Evolutionary conservation across 768 basidiomycete genomes (phyloP), one percentile per base, ranked within the genome.

Genomic region (Mycena pura): DNA sequence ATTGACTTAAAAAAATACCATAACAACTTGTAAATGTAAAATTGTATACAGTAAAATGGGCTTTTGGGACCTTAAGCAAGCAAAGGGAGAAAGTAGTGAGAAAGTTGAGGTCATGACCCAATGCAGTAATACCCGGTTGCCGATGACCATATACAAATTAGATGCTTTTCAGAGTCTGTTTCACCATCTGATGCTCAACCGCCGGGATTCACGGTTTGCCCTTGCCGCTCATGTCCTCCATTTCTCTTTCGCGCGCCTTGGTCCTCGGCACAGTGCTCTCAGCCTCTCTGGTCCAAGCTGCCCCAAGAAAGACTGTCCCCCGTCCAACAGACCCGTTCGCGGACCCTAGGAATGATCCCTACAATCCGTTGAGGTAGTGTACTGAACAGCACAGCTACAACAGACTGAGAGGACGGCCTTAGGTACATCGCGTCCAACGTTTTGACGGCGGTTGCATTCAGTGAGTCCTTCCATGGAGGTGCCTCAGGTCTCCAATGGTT

Each of bases 381-480:
- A n/a, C n/a, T n/a, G n/a, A n/a, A n/a, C n/a, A n/a, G n/a, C n/a
- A n/a, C n/a, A n/a, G n/a, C n/a, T n/a, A n/a, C n/a, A n/a, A n/a
- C n/a, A n/a, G n/a, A n/a, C n/a, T n/a, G n/a, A n/a, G n/a, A n/a
- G n/a, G n/a, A n/a, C n/a, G n/a, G n/a, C n/a, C n/a, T n/a, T n/a
- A n/a, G n/a, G n/a, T 88, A 86, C 66, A 88, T 88, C 48, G 75
- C 83, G 5, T 83, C 79, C 34, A 83, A 88, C 69, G 73, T 77
- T 3, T 68, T 84, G 34, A 86, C 86, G 0, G 80, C 68, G 4
- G 71, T 87, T 49, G 80, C 85, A 8, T 79, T 84, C 49, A 62
- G 84, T 85, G 10, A 62, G 74, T 69, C n/a, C 46, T 38, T 29
- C 34, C 38, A n/a, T 38, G 27, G 29, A n/a, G n/a, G n/a, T n/a